Evolutionary conservation across 169 alveolate species (phyloP), one percentile per base, ranked within the genome.

Genomic region (Babesia divergens): DNA sequence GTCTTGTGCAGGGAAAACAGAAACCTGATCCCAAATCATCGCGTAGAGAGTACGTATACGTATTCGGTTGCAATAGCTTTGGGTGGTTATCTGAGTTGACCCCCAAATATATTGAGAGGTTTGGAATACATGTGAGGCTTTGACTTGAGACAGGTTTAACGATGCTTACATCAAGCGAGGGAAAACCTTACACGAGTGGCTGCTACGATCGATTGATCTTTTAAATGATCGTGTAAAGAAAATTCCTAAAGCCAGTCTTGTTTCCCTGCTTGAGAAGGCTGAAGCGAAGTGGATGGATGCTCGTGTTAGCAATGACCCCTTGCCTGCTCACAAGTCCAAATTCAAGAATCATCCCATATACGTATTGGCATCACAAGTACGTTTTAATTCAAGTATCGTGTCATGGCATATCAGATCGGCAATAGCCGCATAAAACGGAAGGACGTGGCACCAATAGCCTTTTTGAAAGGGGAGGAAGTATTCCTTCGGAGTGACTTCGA

Each of bases 321-420:
- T 68, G 26, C 82, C 87, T 16, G 46, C n/a, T 16, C 4, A 34
- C 29, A 79, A 79, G 24, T 31, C 51, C 32, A 42, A 50, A 38
- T 50, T 79, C 29, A 44, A 34, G 29, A 79, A 79, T 24, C 74
- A 79, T 32, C 87, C 87, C 0, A 51, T 60, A 18, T 79, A 68
- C 37, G 59, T 79, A 13, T 65, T 79, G 22, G 74, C 66, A 28
- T 79, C 87, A 6, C 83, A 79, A 83, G 87, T 79, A 26, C 6
- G 35, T 0, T n/a, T 16, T 2, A 0, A 0, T 62, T 11, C 4
- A 22, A 14, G 2, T 6, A 3, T 28, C 11, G 8, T 16, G n/a
- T 13, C 6, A 6, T 9, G 9, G n/a, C 1, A 6, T 24, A n/a
- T 24, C 51, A 79, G 87, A 66, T 79, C 16, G 60, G 62, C 20